Conservation (phyloP, 441 rosid species). For the Lepidium campestre region DNA sequence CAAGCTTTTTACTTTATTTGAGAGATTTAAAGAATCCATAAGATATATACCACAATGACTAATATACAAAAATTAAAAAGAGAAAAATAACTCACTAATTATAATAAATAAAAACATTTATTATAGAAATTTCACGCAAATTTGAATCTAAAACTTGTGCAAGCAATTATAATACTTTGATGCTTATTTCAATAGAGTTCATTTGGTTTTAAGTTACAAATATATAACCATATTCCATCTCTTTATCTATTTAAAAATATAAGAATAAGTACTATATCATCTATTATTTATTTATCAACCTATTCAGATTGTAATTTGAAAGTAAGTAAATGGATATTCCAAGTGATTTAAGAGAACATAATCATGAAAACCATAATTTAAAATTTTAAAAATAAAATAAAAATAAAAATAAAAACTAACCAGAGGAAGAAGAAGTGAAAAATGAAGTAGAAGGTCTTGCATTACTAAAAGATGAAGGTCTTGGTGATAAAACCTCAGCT, state of each 20-base stretch:
- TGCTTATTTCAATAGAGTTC: not conserved
- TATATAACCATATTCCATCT: not conserved
- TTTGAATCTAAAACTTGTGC: not conserved
- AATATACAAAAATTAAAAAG: not conserved
- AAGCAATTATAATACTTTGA: not conserved
- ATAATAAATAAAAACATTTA: not conserved
- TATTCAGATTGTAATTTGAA: not conserved
- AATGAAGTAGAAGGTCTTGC: constrained; percentile 46
- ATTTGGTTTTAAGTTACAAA: not conserved
- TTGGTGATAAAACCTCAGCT: constrained; percentile 26
- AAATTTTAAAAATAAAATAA: too few relatives aligned
- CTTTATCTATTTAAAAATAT: not conserved
- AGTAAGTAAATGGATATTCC: not conserved
- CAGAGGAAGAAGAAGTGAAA: constrained; percentile 77
- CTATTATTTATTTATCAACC: not conserved
- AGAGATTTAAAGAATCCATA: not conserved
- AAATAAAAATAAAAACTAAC: constrained; percentile 18
- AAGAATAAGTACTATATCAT: not conserved
- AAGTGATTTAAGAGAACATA: not conserved
- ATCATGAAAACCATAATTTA: not conserved
- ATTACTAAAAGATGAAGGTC: constrained; percentile 28
- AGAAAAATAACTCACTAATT: not conserved
- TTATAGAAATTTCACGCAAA: not conserved
- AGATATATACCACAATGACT: not conserved
- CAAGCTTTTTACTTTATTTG: not conserved